These are phyloP conservation scores for Rhizopogon salebrosus DNA, from an alignment of 768 basidiomycete genomes.

Conservation along the genomic window DNA sequence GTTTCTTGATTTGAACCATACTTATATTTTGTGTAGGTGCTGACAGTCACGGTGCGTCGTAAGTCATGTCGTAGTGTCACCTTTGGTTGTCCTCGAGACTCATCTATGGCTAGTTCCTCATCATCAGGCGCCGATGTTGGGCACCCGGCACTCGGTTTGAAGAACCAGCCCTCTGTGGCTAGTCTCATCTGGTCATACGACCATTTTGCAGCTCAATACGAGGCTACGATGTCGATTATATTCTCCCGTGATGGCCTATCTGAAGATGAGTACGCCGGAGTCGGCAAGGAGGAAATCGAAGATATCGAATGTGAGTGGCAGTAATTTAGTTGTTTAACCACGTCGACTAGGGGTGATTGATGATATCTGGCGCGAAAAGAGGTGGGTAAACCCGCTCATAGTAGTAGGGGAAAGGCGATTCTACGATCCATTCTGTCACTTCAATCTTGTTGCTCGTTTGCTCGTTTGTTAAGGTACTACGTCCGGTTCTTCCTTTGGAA, in stretches of 20 bases:
- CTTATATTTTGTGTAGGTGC: constrained; percentile 13
- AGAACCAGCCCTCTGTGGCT: constrained; percentile 51
- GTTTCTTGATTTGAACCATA: neutral
- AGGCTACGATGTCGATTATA: no score
- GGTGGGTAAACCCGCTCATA: constrained; percentile 40
- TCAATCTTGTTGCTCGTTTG: neutral
- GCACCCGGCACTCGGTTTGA: constrained; percentile 55
- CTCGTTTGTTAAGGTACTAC: constrained; percentile 41
- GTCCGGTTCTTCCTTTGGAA: constrained; percentile 41
- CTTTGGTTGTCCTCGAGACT: neutral
- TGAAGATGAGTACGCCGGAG: constrained; percentile 42
- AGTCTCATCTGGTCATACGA: constrained; percentile 57
- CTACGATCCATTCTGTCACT: neutral
- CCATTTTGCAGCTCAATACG: no score
- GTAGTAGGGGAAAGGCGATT: constrained; percentile 56
- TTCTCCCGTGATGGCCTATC: constrained; percentile 51
- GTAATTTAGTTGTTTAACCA: neutral
- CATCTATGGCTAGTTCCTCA: neutral
- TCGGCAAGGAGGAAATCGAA: constrained; percentile 38
- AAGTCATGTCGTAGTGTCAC: constrained; percentile 9
- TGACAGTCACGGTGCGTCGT: constrained; percentile 24
- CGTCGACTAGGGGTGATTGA: constrained; percentile 22
- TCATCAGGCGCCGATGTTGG: constrained; percentile 50
- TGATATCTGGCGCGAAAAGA: constrained; percentile 16
- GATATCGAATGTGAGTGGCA: constrained; percentile 35